phyloP scores from a whole-genome alignment of 805 yeast genomes.

The Wickerhamiella alocasiicola region DNA sequence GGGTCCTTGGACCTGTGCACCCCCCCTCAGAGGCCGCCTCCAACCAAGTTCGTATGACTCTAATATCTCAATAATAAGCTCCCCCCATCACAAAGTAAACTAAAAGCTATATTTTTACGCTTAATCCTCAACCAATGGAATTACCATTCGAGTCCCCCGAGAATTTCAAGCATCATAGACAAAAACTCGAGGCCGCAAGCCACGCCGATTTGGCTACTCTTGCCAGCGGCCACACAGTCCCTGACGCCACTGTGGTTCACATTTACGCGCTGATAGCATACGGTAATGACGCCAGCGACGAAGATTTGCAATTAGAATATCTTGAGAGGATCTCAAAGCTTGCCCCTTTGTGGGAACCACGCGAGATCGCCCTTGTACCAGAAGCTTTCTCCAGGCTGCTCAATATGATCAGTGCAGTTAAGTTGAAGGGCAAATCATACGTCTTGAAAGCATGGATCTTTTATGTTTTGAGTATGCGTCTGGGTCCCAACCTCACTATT shows the following conservation, averaged over 20 bases:
- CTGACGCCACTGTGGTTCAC: not conserved
- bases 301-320: slow-evolving; percentile 1
- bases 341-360: not conserved
- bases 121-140: not conserved
- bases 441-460: slow-evolving; percentile 28
- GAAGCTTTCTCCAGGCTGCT: not conserved
- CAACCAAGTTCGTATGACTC: too few relatives aligned
- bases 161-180: not conserved
- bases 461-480: slow-evolving; percentile 23
- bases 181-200: slow-evolving; percentile 1
- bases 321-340: not conserved
- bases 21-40: too few relatives aligned
- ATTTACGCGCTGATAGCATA: slow-evolving; percentile 2
- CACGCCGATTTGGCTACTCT: not conserved
- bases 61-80: too few relatives aligned
- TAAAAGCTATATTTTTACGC: too few relatives aligned
- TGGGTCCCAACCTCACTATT: slow-evolving; percentile 16
- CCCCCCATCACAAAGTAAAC: too few relatives aligned
- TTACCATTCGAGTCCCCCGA: not conserved
- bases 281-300: not conserved
- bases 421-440: slow-evolving; percentile 33
- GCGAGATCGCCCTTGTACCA: not conserved
- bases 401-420: slow-evolving; percentile 19
- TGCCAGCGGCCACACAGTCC: not conserved
- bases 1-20: too few relatives aligned